These are phyloP conservation scores for Prunus campanulata DNA, from an alignment of 306 rosid genomes.

Conservation along the genomic window DNA sequence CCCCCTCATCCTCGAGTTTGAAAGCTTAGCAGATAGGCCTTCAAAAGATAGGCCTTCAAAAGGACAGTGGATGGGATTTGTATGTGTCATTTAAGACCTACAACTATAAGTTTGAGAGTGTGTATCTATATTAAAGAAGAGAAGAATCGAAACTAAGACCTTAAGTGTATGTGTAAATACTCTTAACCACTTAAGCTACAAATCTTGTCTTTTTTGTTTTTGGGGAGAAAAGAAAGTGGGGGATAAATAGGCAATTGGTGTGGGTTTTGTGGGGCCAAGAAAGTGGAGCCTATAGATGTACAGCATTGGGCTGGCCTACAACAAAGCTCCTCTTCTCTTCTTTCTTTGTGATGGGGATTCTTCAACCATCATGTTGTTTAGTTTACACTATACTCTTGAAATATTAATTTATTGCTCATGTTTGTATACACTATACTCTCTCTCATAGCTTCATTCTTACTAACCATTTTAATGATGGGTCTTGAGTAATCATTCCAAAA, in stretches of 20 bases:
- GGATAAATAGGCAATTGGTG: not conserved
- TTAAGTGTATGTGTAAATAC: too few species aligned
- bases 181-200: fast-evolving
- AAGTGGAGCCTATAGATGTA: slow-evolving; percentile 28
- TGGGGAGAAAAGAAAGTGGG: not conserved
- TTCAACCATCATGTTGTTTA: slow-evolving; percentile 20
- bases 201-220: too few species aligned
- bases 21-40: not conserved
- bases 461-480: too few species aligned
- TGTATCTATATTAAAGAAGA: not conserved
- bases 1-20: not conserved
- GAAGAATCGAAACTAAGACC: too few species aligned
- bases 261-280: too few species aligned
- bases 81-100: slow-evolving; percentile 35
- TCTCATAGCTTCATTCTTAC: too few species aligned
- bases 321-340: slow-evolving; percentile 25
- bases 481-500: too few species aligned
- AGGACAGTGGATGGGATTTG: slow-evolving; percentile 16
- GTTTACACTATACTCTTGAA: not conserved
- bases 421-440: too few species aligned
- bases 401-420: slow-evolving; percentile 14
- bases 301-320: slow-evolving; percentile 31
- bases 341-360: slow-evolving; percentile 24
- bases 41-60: not conserved
- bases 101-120: not conserved